Conservation (phyloP, 1,139 yeast genomes). For the Hyphopichia wangnamkhiaoensis region DNA sequence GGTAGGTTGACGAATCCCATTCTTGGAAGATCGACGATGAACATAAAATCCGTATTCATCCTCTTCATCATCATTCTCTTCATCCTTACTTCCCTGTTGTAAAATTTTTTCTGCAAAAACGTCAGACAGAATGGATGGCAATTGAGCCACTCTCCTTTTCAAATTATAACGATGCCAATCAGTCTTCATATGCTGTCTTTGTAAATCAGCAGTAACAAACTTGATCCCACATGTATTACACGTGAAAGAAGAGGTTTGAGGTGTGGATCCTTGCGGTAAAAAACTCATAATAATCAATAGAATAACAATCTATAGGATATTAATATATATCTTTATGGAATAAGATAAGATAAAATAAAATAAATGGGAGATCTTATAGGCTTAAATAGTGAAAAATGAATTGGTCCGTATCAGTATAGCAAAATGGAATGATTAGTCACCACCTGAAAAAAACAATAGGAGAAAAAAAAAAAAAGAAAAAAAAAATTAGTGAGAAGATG, state of each 20-base stretch:
- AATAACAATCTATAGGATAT: neutral
- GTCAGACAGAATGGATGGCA: conserved; percentile 79
- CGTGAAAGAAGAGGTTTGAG: conserved; percentile 51
- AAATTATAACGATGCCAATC: conserved; percentile 95
- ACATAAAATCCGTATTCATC: conserved; percentile 69
- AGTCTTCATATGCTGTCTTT: conserved; percentile 90
- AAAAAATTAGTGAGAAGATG: neutral
- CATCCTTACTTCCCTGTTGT: conserved; percentile 25
- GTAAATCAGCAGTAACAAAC: conserved; percentile 76
- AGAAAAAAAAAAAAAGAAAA: too few species aligned
- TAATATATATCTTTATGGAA: neutral
- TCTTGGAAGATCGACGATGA: conserved; percentile 26
- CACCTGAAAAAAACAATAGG: neutral
- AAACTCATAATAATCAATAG: conserved; percentile 24
- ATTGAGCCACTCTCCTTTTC: conserved; percentile 84
- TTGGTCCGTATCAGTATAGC: too few species aligned
- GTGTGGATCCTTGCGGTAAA: conserved; percentile 36
- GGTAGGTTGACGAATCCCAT: conserved; percentile 22
- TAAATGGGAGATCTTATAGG: too few species aligned
- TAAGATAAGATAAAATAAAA: too few species aligned
- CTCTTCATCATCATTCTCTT: conserved; percentile 42
- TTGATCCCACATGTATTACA: conserved; percentile 87
- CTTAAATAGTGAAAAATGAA: too few species aligned
- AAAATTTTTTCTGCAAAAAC: conserved; percentile 76
- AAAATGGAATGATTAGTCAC: neutral